These are phyloP conservation scores for Myxozyma kluyveri DNA, from an alignment of 805 yeast species.

Conservation along the genomic window DNA sequence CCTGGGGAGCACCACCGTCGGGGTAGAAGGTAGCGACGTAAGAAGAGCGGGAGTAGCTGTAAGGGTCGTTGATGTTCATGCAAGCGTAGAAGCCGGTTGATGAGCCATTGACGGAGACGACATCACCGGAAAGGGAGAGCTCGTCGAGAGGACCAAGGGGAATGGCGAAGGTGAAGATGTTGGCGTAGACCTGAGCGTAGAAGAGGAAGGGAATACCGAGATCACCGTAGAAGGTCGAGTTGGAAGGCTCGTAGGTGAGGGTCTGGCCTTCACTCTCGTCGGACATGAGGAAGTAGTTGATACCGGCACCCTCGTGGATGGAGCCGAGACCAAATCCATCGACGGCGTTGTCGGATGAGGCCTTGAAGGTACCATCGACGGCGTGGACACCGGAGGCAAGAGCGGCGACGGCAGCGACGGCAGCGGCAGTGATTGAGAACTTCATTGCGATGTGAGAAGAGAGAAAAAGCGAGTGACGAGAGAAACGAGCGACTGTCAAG, in stretches of 20 bases:
- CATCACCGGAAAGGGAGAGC: constrained; percentile 27
- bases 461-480: not conserved
- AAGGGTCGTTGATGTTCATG: constrained; percentile 48
- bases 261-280: constrained; percentile 27
- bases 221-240: constrained; percentile 7
- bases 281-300: constrained; percentile 40
- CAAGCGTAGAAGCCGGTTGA: constrained; percentile 43
- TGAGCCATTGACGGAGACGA: constrained; percentile 38
- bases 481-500: not conserved
- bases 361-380: constrained; percentile 3
- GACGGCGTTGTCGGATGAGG: constrained; percentile 30
- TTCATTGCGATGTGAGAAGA: not conserved
- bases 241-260: constrained; percentile 12
- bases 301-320: constrained; percentile 48
- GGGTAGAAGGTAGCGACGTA: constrained; percentile 37
- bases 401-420: not conserved
- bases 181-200: constrained; percentile 5
- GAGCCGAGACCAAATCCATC: constrained; percentile 38
- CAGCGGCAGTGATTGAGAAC: not conserved
- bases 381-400: constrained; percentile 1
- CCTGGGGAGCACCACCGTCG: constrained; percentile 33
- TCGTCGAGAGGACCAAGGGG: constrained; percentile 6
- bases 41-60: constrained; percentile 38
- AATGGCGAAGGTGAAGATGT: constrained; percentile 6
- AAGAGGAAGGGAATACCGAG: not conserved